Evolutionary conservation across 306 rosid species (phyloP), one percentile per base, ranked within the genome.

Genomic region (Glycyrrhiza uralensis): DNA sequence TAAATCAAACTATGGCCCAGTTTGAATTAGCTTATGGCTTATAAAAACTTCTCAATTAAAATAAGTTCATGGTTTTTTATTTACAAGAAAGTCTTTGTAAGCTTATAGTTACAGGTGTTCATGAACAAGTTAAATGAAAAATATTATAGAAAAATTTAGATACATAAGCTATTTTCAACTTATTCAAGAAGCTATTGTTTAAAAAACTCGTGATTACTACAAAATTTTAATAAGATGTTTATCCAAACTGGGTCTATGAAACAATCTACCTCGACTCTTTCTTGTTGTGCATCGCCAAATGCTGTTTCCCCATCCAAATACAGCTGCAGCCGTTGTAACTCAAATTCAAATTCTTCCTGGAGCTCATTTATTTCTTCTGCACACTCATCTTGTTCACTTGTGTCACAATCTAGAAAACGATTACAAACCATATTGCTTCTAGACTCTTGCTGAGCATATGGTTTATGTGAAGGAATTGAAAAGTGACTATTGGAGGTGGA

Each of bases 301-400:
- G 72, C 79, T 71, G 75, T 57, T 60, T 87, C 97, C 11, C 75
- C 74, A 56, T 91, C 97, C 84, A 91, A 81, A 74, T 80, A 85
- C 56, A 85, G 45, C 79, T 94, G 89, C 87, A 94, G 38, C 74
- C 79, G 81, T 55, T 91, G 91, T 29, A 91, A 81, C 83, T 94
- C 99, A 36, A 85, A 82, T 44, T 84, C 90, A 69, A 94, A 87
- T 73, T 94, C 96, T 30, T 76, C 87, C 84, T 89, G 91, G 6
- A 94, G 90, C 54, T 81, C 88, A 32, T 80, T 82, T 46, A 91
- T 91, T 47, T 78, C 91, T 44, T 79, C 85, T n/a, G 28, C 84
- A 46, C 71, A 69, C 29, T 81, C 85, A 46, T 61, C 85, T 67
- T 68, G 81, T 61, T 79, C 77, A 9, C 60, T 42, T 7, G 60